Percentiles rank a stretch among this genome's conserved stretches.
These are phyloP conservation scores for Citrullus colocynthis DNA, from an alignment of 306 rosid species.

Conservation along the genomic window DNA sequence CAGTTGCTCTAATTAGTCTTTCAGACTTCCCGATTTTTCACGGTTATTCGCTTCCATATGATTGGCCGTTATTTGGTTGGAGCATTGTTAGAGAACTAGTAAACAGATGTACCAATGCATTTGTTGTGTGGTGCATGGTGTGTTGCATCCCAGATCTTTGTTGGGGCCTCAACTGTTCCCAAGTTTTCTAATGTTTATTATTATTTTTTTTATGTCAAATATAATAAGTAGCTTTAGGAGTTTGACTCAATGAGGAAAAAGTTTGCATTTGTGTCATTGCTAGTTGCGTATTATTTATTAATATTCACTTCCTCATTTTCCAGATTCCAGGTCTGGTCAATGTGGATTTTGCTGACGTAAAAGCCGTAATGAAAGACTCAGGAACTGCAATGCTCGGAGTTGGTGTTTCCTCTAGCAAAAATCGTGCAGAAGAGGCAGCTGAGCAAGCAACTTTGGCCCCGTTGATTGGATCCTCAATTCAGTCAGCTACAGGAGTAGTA, in stretches of 20 bases:
- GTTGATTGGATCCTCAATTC: slow-evolving; percentile 89
- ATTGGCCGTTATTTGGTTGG: not conserved
- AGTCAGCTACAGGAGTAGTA: slow-evolving; percentile 95
- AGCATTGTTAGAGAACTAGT: not conserved
- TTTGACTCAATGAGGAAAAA: not conserved
- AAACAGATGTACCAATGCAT: not conserved
- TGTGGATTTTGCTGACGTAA: slow-evolving; percentile 99
- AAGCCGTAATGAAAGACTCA: slow-evolving; percentile 95
- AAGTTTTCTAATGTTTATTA: not conserved
- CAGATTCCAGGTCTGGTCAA: slow-evolving; percentile 99
- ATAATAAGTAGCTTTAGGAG: not conserved
- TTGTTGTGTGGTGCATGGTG: not conserved
- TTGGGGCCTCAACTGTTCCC: not conserved
- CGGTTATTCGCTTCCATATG: not conserved
- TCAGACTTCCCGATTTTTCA: not conserved
- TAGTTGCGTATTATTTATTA: slow-evolving; percentile 3
- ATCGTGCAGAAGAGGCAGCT: slow-evolving; percentile 98
- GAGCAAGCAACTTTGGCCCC: slow-evolving; percentile 99
- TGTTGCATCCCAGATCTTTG: not conserved
- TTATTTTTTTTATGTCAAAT: not conserved
- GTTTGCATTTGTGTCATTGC: not conserved
- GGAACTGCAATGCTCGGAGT: slow-evolving; percentile 99
- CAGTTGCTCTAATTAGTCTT: not conserved
- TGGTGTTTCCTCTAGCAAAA: slow-evolving; percentile 94
- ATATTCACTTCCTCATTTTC: slow-evolving; percentile 12